A percentile compares a stretch with the other conserved stretches of the same genome.
These are phyloP conservation scores for Microstroma glucosiphilum DNA, from an alignment of 1,284 basidiomycete genomes.

Conservation along the genomic window DNA sequence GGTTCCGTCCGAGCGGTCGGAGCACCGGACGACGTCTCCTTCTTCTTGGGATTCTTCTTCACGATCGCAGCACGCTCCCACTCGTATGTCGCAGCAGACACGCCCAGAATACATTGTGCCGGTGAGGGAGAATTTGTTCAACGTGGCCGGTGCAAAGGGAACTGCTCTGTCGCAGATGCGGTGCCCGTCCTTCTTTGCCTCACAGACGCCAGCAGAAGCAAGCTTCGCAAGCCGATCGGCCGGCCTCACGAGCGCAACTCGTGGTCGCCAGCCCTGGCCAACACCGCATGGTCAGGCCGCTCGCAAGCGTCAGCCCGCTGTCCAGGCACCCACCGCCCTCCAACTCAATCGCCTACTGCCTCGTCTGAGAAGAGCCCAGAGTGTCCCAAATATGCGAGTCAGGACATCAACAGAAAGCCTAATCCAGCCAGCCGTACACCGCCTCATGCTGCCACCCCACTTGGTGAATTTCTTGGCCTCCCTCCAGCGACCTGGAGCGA, in stretches of 20 bases:
- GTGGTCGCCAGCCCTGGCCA: background rate
- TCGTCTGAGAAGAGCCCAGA: background rate
- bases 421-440: background rate
- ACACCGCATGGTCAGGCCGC: background rate
- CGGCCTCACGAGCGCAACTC: background rate
- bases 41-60: background rate
- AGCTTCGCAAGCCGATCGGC: background rate
- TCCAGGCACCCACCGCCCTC: background rate
- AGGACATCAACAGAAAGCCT: background rate
- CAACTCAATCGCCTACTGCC: background rate
- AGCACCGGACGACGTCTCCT: background rate
- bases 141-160: conserved; percentile 9
- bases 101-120: background rate
- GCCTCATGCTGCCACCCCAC: background rate
- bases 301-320: background rate
- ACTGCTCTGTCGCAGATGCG: conserved; percentile 9
- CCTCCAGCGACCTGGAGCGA: background rate
- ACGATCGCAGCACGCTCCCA: background rate
- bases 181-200: background rate
- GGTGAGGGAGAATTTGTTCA: background rate
- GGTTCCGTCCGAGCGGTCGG: no score
- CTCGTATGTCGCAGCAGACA: background rate
- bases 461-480: background rate
- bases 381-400: background rate
- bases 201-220: background rate